Evolutionary conservation across 164 flowering plant species (phyloP).

Genomic region (Protea cynaroides): DNA sequence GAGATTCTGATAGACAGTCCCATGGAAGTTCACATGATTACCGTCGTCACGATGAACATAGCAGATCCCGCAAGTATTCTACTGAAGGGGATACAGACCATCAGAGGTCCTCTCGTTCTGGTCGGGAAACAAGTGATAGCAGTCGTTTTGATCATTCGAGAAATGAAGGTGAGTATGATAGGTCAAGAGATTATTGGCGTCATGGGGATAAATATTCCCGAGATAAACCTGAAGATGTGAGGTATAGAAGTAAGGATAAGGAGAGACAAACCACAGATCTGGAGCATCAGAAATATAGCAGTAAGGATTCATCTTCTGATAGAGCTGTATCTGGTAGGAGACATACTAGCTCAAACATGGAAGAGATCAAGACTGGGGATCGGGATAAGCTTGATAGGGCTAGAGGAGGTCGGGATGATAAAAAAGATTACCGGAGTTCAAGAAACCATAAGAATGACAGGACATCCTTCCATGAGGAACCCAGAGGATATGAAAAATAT

Average conservation of each 20-base stretch:
- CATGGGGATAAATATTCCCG: constrained; percentile 39
- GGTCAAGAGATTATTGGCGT: constrained; percentile 39
- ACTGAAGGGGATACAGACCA: constrained; percentile 45
- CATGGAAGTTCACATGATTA: constrained; percentile 42
- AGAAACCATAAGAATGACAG: constrained; percentile 38
- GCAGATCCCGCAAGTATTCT: constrained; percentile 33
- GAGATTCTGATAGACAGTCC: constrained; percentile 44
- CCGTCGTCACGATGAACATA: constrained; percentile 48
- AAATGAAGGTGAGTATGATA: constrained; percentile 37
- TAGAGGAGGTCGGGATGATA: constrained; percentile 35
- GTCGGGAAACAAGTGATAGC: constrained; percentile 40
- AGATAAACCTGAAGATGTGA: constrained; percentile 42
- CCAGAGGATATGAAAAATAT: constrained; percentile 28
- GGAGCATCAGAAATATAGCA: constrained; percentile 29
- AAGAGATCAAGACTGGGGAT: too few species aligned
- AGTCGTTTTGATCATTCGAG: constrained; percentile 31
- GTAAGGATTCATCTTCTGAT: constrained; percentile 28
- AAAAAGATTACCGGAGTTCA: constrained; percentile 30
- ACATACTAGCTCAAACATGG: constrained; percentile 18
- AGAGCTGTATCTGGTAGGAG: constrained; percentile 36
- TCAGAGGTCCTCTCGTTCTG: constrained; percentile 40
- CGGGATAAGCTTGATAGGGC: too few species aligned
- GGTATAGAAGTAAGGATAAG: constrained; percentile 41
- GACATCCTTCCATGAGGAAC: constrained; percentile 26
- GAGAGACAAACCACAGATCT: constrained; percentile 29